These are phyloP conservation scores for Elaphomyces granulatus DNA, from an alignment of 495 filamentous ascomycete genomes.

Conservation along the genomic window DNA sequence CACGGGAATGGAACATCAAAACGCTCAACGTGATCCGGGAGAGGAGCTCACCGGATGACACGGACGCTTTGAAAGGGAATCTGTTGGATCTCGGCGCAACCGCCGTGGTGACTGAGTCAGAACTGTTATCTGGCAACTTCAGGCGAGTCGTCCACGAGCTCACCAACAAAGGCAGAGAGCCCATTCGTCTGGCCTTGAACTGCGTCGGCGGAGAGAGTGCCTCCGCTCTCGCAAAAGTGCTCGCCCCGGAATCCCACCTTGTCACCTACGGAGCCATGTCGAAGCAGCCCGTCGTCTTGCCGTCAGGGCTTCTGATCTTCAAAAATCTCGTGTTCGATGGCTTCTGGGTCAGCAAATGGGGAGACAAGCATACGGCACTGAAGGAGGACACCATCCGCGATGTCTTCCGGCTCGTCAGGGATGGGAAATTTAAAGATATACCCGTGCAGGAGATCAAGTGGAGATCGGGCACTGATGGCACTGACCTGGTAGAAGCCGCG, in stretches of 20 bases:
- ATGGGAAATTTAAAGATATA: constrained; percentile 66
- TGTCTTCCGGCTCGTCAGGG: constrained; percentile 56
- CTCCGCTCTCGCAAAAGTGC: constrained; percentile 50
- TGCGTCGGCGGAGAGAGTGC: constrained; percentile 89
- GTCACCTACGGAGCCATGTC: constrained; percentile 96
- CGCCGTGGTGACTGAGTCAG: constrained; percentile 67
- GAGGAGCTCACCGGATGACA: constrained; percentile 43
- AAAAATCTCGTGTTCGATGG: constrained; percentile 75
- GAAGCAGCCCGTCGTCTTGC: constrained; percentile 63
- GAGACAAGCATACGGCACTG: constrained; percentile 54
- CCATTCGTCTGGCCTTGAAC: constrained; percentile 66
- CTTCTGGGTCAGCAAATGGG: constrained; percentile 91
- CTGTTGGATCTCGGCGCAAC: constrained; percentile 58
- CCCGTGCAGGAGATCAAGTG: constrained; percentile 68
- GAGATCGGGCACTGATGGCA: constrained; percentile 60
- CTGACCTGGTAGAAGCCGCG: constrained; percentile 46
- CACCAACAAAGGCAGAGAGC: constrained; percentile 53
- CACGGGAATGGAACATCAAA: constrained; percentile 65
- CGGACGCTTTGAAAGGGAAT: constrained; percentile 54
- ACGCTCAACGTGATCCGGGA: constrained; percentile 76
- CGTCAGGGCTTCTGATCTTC: constrained; percentile 75
- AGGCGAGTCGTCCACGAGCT: constrained; percentile 46
- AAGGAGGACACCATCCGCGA: constrained; percentile 70
- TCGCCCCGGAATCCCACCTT: constrained; percentile 52
- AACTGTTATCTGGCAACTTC: constrained; percentile 53